phyloP scores from a whole-genome alignment of 2,329 filamentous ascomycete genomes.

The Botryosphaeria agaves region DNA sequence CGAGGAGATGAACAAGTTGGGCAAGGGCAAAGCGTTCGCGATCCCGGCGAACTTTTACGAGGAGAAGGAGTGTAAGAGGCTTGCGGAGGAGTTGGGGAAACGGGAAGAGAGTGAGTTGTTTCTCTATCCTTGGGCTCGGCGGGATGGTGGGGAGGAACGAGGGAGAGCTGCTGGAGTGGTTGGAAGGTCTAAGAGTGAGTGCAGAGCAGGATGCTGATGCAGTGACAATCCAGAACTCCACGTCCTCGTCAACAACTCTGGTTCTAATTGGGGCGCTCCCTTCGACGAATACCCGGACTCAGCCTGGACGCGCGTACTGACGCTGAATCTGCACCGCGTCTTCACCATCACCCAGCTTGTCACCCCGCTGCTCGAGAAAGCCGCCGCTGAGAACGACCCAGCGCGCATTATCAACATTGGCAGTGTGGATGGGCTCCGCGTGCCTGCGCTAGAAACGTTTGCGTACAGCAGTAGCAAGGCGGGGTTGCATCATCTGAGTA shows the following conservation, averaged over 20 bases:
- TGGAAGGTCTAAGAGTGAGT: neutral
- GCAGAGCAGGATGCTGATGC: neutral
- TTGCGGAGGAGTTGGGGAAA: conserved; percentile 39
- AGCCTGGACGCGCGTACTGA: conserved; percentile 39
- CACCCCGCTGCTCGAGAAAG: conserved; percentile 42
- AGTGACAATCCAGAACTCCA: conserved; percentile 28
- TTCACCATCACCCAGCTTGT: conserved; percentile 49
- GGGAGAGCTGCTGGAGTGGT: neutral
- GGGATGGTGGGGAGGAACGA: neutral
- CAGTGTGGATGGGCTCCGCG: conserved; percentile 42
- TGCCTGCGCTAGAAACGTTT: conserved; percentile 40
- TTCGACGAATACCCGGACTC: conserved; percentile 38
- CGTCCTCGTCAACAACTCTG: conserved; percentile 49
- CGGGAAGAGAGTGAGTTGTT: conserved; percentile 27
- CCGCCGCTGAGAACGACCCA: conserved; percentile 25
- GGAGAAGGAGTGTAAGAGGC: conserved; percentile 38
- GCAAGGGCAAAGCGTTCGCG: conserved; percentile 39
- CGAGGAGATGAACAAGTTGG: conserved; percentile 37
- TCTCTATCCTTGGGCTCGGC: neutral
- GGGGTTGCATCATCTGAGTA: conserved; percentile 44
- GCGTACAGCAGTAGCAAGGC: conserved; percentile 45
- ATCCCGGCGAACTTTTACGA: conserved; percentile 45
- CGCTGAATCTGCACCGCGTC: conserved; percentile 43
- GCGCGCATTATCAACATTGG: conserved; percentile 48
- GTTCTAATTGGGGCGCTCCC: conserved; percentile 45